Evolutionary conservation across 1,139 yeast species (phyloP), one percentile per base, ranked within the genome.

Genomic region (Magnusiomyces suaveolens): DNA sequence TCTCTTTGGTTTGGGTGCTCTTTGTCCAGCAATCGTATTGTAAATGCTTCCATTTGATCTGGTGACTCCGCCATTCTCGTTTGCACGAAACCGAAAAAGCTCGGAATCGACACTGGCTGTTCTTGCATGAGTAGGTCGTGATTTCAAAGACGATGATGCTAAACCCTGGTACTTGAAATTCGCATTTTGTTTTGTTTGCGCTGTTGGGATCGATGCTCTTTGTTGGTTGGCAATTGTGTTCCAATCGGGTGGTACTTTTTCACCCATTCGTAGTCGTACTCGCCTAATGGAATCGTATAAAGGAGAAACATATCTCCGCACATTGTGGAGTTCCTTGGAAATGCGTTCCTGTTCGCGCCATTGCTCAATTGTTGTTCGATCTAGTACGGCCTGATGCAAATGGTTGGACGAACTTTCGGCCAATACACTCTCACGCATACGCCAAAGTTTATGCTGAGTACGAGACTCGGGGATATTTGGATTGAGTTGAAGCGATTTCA

Each of bases 381-480:
- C 52, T n/a, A 46, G 26, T 4, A 49, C 25, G 23, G 51, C 46
- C 16, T 48, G 54, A 18, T 51, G 48, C 25, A 56, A 36, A 2
- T n/a, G n/a, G 50, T 23, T 14, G 52, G 52, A 21, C 49, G 57
- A 10, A 18, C 25, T 43, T 21, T 38, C 46, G 23, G 59, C 72
- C 72, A 58, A 72, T 48, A 83, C 73, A 3, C 86, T 81, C 60
- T 87, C 95, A 59, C 95, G 74, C 66, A 86, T 95, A 43, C 87
- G 71, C 95, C 95, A 86, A 52, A 87, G 75, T 59, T 84, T 78
- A 63, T 86, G 92, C 64, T 87, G 95, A 0, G 95, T 86, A 67
- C 95, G 75, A 0, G 88, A 43, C 2, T 21, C 25, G 21, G 41
- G 41, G 10, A 23, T 23, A 25, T 32, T 47, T 47, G 18, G 29